Base-by-base conservation (phyloP, 495 filamentous ascomycete genomes). In the Trichoderma parareesei region DNA sequence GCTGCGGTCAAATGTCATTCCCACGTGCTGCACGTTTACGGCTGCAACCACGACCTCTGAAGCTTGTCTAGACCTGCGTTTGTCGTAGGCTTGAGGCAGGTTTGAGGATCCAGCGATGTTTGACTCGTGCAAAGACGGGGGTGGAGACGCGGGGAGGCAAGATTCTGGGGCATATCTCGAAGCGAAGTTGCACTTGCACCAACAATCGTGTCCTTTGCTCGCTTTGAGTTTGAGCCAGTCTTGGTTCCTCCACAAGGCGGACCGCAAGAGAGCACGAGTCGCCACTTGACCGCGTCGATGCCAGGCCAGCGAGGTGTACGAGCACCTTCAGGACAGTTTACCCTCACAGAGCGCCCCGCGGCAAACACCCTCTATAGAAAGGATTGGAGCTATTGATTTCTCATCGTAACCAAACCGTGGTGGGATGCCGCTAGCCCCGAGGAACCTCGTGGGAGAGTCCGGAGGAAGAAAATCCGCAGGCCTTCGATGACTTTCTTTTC, bases 81-180 rank as follows among this genome's bases (percentile, higher is more conserved):
- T 41, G 6, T 41, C 11, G 40, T 6, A 41, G 11, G 11, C 40
- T 7, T 7, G 6, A 7, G 40, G 40, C 11, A 41, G 40, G 40
- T 41, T 7, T 41, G 40, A 11, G 40, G 40, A 49, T n/a, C 46
- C 46, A 49, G 18, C 9, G 46, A 8, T 18, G 18, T 27, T 49
- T 49, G 46, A 20, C 46, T 49, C 16, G 46, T 49, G 18, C 16
- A 16, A 49, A 18, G 5, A 5, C 16, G 40, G 40, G 40, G 6
- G 46, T 49, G 46, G 46, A 49, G 46, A 49, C 20, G 46, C 46
- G 46, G 46, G 46, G 40, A 41, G 46, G 46, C 20, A n/a, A n/a
- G n/a, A 2, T 20, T 49, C 46, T 18, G 46, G 46, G 46, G 46
- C n/a, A 46, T 46, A 13, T 16, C 5, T 13, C 14, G 43, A 18